Evolutionary conservation across 1,284 basidiomycete genomes (phyloP).

Genomic region (Coniophora puteana): DNA sequence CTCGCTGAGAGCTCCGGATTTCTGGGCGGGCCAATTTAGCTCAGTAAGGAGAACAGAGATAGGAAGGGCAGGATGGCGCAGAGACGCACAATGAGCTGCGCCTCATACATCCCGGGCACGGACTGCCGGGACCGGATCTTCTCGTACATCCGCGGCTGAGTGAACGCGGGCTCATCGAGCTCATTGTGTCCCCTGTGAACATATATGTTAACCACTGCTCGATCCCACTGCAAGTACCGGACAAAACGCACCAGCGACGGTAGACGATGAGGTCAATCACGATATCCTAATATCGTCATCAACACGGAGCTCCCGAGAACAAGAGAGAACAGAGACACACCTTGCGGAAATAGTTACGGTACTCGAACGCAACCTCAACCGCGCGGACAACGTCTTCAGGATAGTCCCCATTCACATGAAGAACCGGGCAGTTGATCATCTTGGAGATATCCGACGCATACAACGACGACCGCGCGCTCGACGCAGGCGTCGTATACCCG

Average conservation of each 20-base stretch:
- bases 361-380: constrained; percentile 78
- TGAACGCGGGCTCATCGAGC: constrained; percentile 87
- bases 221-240: neutral
- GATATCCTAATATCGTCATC: constrained; percentile 49
- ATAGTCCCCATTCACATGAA: constrained; percentile 91
- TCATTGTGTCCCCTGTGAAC: constrained; percentile 77
- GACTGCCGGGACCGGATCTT: constrained; percentile 74
- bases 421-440: constrained; percentile 83
- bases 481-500: constrained; percentile 86
- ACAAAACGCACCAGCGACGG: constrained; percentile 60
- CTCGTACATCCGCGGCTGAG: constrained; percentile 87
- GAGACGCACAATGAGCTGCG: constrained; percentile 62
- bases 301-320: neutral
- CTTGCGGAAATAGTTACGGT: constrained; percentile 81
- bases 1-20: constrained; percentile 50
- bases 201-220: neutral
- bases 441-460: constrained; percentile 91
- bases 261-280: constrained; percentile 88
- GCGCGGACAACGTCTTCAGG: constrained; percentile 85
- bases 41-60: too few relatives aligned
- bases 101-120: constrained; percentile 81
- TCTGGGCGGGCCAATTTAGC: constrained; percentile 30
- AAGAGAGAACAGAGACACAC: constrained; percentile 22
- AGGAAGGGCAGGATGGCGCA: neutral
- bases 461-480: constrained; percentile 75